These are phyloP conservation scores for Bacidia gigantensis DNA, from an alignment of 495 filamentous ascomycete species.

Conservation along the genomic window DNA sequence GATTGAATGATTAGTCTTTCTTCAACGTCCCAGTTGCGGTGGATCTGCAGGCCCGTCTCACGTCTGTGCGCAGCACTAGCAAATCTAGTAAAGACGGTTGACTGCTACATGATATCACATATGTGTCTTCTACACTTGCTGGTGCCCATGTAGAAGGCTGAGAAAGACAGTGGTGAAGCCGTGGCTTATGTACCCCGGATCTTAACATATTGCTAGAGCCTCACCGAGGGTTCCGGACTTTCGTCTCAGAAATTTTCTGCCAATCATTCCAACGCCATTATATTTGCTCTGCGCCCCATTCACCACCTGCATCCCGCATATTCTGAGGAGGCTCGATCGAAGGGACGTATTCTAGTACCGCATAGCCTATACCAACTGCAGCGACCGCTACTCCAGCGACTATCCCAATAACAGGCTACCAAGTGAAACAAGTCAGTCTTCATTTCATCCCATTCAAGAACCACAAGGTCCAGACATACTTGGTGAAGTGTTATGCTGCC, in stretches of 20 bases:
- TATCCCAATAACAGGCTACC: constrained; percentile 3
- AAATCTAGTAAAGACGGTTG: not conserved
- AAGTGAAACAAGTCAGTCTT: not conserved
- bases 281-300: constrained; percentile 88
- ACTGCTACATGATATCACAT: not conserved
- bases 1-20: not conserved
- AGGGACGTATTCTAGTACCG: constrained; percentile 81
- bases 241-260: not conserved
- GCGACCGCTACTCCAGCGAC: not conserved
- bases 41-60: not conserved
- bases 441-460: not conserved
- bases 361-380: constrained; percentile 44
- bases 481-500: constrained; percentile 32
- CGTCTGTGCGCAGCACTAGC: not conserved
- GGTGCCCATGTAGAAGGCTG: too few species aligned
- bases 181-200: not conserved
- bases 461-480: not conserved
- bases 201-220: not conserved
- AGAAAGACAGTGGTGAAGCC: not conserved
- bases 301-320: constrained; percentile 83
- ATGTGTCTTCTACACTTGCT: not conserved
- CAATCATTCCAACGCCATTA: constrained; percentile 26
- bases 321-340: constrained; percentile 95
- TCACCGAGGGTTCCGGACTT: not conserved
- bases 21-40: not conserved